These are phyloP conservation scores for Spathaspora arborariae DNA, from an alignment of 805 yeast species.

Conservation along the genomic window DNA sequence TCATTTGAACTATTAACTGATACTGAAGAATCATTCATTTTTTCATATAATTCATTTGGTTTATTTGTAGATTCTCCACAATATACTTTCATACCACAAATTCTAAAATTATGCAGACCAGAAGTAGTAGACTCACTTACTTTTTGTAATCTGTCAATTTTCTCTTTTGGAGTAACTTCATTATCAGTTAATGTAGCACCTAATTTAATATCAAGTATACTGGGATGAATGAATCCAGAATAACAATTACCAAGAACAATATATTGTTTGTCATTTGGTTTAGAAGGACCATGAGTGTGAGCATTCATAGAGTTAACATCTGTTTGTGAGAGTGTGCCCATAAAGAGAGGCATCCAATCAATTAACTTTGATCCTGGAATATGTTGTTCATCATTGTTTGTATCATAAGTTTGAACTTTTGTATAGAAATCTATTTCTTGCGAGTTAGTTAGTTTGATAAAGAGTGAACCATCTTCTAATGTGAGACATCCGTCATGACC, in stretches of 20 bases:
- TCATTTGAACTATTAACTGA: constrained; percentile 8
- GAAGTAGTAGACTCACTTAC: constrained; percentile 78
- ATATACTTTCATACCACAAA: constrained; percentile 82
- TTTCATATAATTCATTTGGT: constrained; percentile 13
- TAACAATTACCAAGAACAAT: constrained; percentile 72
- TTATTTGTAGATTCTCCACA: constrained; percentile 10
- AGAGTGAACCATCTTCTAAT: constrained; percentile 59
- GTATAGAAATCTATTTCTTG: constrained; percentile 79
- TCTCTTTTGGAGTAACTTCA: constrained; percentile 48
- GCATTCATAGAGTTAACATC: constrained; percentile 8
- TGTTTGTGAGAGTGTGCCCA: constrained; percentile 58
- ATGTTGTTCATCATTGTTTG: constrained; percentile 13
- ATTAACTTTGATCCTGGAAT: constrained; percentile 31
- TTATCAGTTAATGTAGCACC: constrained; percentile 73
- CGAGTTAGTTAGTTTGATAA: constrained; percentile 62
- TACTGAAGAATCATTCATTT: constrained; percentile 14
- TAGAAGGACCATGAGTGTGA: constrained; percentile 1
- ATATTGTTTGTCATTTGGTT: constrained; percentile 23
- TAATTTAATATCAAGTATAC: constrained; percentile 77
- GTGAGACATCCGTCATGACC: constrained; percentile 81
- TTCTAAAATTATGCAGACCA: constrained; percentile 68
- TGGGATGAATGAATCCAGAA: constrained; percentile 59
- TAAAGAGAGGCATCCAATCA: constrained; percentile 61
- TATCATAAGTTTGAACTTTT: constrained; percentile 18
- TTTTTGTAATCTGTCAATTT: constrained; percentile 52